Evolutionary conservation across 2,329 filamentous ascomycete genomes (phyloP), one percentile per base, ranked within the genome.

Genomic region (Colletotrichum acutatum): DNA sequence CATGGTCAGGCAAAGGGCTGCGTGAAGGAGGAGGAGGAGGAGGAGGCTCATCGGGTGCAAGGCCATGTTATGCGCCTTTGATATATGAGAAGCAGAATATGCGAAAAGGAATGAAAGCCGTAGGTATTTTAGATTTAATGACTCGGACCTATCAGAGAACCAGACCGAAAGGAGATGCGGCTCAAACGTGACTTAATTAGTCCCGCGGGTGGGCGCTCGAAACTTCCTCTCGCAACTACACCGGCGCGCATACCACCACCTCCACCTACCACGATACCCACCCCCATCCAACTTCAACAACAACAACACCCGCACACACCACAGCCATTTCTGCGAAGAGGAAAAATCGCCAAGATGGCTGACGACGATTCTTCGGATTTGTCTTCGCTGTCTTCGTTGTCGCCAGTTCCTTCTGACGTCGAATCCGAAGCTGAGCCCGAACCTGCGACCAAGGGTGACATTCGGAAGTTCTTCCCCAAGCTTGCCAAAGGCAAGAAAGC

Each of bases 391-490:
- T 88, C 87, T 24, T 88, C 84, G 61, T 76, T 86, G 69, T 86
- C 84, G 67, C 84, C 84, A 60, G 83, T 80, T 63, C 84, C 84
- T 22, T 85, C 83, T 11, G 84, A 86, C 74, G 82, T 83, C 58
- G 84, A 86, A 76, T 83, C 87, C n/a, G 90, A 91, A 57, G 86
- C 87, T 66, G 86, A 88, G 75, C 82, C 83, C 71, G 88, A 90
- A 81, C 86, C 76, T 81, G 87, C 58, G 52, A 30, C 72, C 26
- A 82, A 84, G 71, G 49, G 49, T 77, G 90, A 90, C 74, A 92
- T 93, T 76, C 84, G 92, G 71, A 92, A 91, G 83, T 93, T 92
- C 88, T 92, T 92, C 83, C 85, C 89, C 76, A 91, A 90, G 80
- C 79, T 87, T 68, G 85, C 86, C 78, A 84, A 87, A 77, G 82